Evolutionary conservation across 2,329 filamentous ascomycete genomes (phyloP), one percentile per base, ranked within the genome.

Genomic region (Botrytis fabae): DNA sequence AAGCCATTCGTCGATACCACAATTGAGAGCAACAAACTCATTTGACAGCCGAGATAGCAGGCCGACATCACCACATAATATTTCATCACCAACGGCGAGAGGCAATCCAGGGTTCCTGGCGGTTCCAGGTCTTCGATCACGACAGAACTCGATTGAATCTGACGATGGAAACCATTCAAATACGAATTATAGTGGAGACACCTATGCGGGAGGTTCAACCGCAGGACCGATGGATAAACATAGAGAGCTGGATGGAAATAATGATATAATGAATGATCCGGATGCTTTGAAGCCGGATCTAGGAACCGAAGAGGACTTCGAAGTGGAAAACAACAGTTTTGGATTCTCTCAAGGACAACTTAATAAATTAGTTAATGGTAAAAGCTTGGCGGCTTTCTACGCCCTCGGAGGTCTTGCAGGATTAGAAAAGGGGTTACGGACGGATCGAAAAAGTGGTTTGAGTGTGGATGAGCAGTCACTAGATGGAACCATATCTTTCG

Each of bases 281-380:
- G 79, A 81, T 46, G 80, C 80, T 4, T 69, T 81, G 42, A 74
- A 72, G 12, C 90, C 92, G 0, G 92, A 95, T 79, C 91, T 90
- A 1, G 91, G 91, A 10, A 91, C 89, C 1, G 92, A 94, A 81
- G 86, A 84, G 28, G 90, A 93, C 75, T 95, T 93, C 78, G 79
- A 88, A 61, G 87, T 91, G 25, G 85, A 89, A 64, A 84, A 91
- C 77, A 93, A 92, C 81, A 89, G 86, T 62, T 94, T 94, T 78
- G 92, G 91, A 14, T 94, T 91, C 78, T 88, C 90, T 0, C 91
- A 91, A 18, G 93, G 92, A 38, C 92, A 93, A 77, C 83, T 93
- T 78, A 90, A 89, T 75, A 95, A 95, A 82, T 83, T 96, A 10
- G 85, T 94, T 69, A 95, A 95, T 76, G 93, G 93, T 0, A 96